Base-by-base conservation (phyloP, 2,329 filamentous ascomycete species). In the Fusarium guadeloupense region DNA sequence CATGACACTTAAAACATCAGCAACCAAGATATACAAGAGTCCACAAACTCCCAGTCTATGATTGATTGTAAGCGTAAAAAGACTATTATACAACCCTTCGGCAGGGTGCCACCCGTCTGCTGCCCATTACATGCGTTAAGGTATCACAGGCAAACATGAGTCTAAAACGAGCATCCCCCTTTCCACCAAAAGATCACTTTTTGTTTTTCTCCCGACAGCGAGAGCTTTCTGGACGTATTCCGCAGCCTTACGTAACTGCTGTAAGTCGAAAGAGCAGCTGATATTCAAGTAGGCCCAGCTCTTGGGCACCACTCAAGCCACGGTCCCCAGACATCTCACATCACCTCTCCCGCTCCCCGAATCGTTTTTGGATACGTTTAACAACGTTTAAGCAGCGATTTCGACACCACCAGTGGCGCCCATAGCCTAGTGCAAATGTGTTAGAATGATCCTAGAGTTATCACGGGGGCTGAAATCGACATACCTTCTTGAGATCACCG, bases 351-450 rank as follows among this genome's bases (percentile, higher is more conserved):
- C 35, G 33, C 60, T 35, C 38, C 26, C 35, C 48, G 21, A 25
- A 57, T 59, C 42, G 26, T 50, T 53, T n/a, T 28, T 17, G 35
- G 30, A 39, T 23, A 7, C 16, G 14, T 33, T 54, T 19, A 7
- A 20, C 31, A 9, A 25, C 45, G 54, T 41, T 67, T 65, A 70
- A 59, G 63, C 61, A 47, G 65, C 76, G 65, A 92, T 89, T 78
- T 93, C 90, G 28, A 93, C 88, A 78, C 90, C 90, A n/a, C 88
- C 89, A 13, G 83, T 85, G 45, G 90, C 91, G 51, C 88, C 89
- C 5, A 92, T 77, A 2, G 82, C 77, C 77, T 87, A 8, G 26
- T 8, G 4, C 86, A 83, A 91, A 91, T 69, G 16, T 80, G 70
- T 85, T 83, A 59, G 69, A 62, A 69, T 23, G 33, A n/a, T 2